Evolutionary conservation across 352 stramenopile genomes (phyloP).

Genomic region (Pythium angustatum): DNA sequence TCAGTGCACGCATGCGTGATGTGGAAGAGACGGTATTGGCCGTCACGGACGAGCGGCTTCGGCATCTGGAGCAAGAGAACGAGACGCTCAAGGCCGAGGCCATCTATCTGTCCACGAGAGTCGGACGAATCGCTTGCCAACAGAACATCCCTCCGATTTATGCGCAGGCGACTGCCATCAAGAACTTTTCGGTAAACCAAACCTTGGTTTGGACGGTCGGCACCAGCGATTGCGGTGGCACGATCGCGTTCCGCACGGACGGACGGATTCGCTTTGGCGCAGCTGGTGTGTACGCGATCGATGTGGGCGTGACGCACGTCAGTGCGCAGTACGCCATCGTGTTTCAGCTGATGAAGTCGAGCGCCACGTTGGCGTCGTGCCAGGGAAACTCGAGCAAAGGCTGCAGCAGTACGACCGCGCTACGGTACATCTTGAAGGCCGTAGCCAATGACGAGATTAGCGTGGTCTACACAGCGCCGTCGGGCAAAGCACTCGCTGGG

Average conservation of each 20-base stretch:
- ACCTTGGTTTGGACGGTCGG: background rate
- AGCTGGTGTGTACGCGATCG: background rate
- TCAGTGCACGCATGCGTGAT: conserved; percentile 7
- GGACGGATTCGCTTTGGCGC: background rate
- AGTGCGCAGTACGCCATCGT: background rate
- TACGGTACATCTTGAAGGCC: background rate
- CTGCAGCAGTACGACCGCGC: background rate
- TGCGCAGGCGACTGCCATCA: background rate
- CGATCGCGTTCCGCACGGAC: background rate
- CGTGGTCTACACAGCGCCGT: background rate
- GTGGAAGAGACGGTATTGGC: background rate
- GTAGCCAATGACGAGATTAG: background rate
- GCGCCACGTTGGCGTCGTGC: background rate
- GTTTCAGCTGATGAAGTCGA: background rate
- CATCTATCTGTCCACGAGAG: background rate
- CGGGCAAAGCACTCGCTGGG: background rate
- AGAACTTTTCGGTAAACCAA: background rate
- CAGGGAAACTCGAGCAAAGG: background rate
- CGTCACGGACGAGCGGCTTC: background rate
- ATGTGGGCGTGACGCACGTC: background rate
- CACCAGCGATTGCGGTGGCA: background rate
- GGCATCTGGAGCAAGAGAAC: background rate
- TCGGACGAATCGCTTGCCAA: too few species aligned
- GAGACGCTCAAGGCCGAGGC: background rate
- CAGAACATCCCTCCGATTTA: background rate